These are phyloP conservation scores for Capronia americana DNA, from an alignment of 2,329 filamentous ascomycete genomes.

Conservation along the genomic window DNA sequence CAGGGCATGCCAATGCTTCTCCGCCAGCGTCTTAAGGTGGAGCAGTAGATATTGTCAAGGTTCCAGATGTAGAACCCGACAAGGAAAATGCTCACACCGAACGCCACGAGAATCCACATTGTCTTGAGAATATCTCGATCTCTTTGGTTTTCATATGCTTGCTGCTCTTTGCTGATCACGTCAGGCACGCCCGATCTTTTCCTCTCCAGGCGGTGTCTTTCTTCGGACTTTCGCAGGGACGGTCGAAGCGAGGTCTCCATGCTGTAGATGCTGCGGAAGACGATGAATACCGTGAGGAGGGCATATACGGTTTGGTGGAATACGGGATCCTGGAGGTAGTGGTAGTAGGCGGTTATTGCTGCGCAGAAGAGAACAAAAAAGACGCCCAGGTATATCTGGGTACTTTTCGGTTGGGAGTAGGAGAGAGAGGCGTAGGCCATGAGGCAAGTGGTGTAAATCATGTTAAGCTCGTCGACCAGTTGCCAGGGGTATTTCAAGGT, in stretches of 20 bases:
- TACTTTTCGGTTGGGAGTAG: slow-evolving; percentile 63
- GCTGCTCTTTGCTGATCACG: slow-evolving; percentile 50
- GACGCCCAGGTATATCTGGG: slow-evolving; percentile 63
- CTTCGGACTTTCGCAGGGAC: slow-evolving; percentile 57
- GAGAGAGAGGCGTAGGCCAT: slow-evolving; percentile 78
- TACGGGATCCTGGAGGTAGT: slow-evolving; percentile 78
- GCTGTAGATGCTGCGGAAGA: slow-evolving; percentile 76
- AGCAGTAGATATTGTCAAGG: slow-evolving; percentile 78
- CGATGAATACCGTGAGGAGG: slow-evolving; percentile 71
- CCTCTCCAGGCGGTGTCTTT: slow-evolving; percentile 52
- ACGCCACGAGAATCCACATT: slow-evolving; percentile 78
- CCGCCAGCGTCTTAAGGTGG: slow-evolving; percentile 68
- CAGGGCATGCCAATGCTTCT: slow-evolving; percentile 75
- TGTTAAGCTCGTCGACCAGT: slow-evolving; percentile 71
- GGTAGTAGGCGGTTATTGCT: slow-evolving; percentile 81
- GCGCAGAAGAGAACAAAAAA: slow-evolving; percentile 62
- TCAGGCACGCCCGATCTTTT: slow-evolving; percentile 47
- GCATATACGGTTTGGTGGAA: slow-evolving; percentile 86
- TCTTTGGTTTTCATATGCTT: slow-evolving; percentile 59
- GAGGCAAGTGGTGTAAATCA: slow-evolving; percentile 75
- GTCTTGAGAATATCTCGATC: slow-evolving; percentile 65
- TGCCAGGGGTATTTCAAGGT: slow-evolving; percentile 75
- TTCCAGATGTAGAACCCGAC: slow-evolving; percentile 79
- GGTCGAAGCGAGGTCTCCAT: slow-evolving; percentile 74
- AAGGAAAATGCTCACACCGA: slow-evolving; percentile 74